phyloP scores from a whole-genome alignment of 116 monocot species.

The Papilionanthe hybrid region DNA sequence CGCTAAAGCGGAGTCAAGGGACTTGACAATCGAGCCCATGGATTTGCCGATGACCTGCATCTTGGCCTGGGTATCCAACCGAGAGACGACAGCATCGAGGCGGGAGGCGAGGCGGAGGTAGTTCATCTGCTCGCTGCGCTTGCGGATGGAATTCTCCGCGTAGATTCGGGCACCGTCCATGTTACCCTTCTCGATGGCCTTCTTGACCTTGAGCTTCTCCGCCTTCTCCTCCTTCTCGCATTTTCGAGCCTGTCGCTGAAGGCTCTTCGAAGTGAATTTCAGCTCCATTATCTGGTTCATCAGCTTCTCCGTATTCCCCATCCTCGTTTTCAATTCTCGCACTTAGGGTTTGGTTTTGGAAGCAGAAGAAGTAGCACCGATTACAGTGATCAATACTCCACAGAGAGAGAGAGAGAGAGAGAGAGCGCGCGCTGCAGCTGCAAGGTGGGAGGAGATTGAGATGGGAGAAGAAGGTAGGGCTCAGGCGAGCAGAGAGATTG shows the following conservation, averaged over 20 bases:
- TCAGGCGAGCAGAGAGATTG: too few species aligned
- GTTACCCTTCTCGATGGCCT: constrained; percentile 23
- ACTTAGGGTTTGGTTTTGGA: not conserved
- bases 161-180: constrained; percentile 23
- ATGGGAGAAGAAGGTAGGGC: too few species aligned
- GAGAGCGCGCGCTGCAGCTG: not conserved
- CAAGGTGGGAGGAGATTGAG: not conserved
- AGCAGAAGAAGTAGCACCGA: not conserved
- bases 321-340: not conserved
- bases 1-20: constrained; percentile 11
- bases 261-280: constrained; percentile 19
- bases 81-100: constrained; percentile 22
- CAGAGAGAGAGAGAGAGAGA: not conserved
- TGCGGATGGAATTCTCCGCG: constrained; percentile 28
- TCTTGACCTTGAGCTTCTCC: constrained; percentile 27
- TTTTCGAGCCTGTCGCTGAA: constrained; percentile 14
- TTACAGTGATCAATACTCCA: not conserved
- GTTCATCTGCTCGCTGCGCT: constrained; percentile 29
- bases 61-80: constrained; percentile 23
- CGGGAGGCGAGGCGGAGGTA: constrained; percentile 28
- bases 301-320: constrained; percentile 23
- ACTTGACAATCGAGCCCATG: constrained; percentile 18
- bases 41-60: constrained; percentile 28
- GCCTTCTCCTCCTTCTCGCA: constrained; percentile 29
- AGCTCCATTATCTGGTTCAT: constrained; percentile 27